Evolutionary conservation across 225 moss, liverwort and hornwort genomes (phyloP), one percentile per base, ranked within the genome.

Genomic region (Sphagnum tenellum): DNA sequence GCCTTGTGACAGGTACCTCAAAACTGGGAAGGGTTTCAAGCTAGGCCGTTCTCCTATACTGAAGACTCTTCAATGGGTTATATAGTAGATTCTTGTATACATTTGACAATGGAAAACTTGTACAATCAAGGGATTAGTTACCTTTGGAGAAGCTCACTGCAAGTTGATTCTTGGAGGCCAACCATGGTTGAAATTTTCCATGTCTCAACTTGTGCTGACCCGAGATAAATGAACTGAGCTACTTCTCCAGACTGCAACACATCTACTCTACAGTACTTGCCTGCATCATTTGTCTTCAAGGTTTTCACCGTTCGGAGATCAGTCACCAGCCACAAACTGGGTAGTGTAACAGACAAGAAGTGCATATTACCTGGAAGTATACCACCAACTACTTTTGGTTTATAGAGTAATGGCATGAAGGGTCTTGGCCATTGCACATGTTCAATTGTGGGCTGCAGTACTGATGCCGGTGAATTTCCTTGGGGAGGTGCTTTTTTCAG

Each of bases 211-310:
- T 62, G 53, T 13, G 64, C 53, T 5, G 66, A 50, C 9, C 84
- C 80, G 11, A 67, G 64, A 69, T 77, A 80, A 12, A 84, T 66
- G 4, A 84, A 49, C 56, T 72, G 77, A 14, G 77, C 84, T 0
- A 84, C 65, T 56, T 84, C 80, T 54, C 67, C 67, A 29, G 69
- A 77, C 47, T 73, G 72, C 84, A 84, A 74, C 7, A 84, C 56
- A 45, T 84, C 84, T 49, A 84, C 8, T 46, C 84, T 77, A 56
- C 74, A 75, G 59, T 77, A 84, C 2, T 69, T 72, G 4, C 14
- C 64, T 2, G 61, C 12, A 47, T 59, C 66, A 63, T 74, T 68
- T 44, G 67, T 76, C 9, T 59, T 8, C 64, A 57, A 56, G 12
- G 58, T 57, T 11, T 57, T 68, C 7, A 46, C 49, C 14, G 8